Conservation (phyloP, 352 stramenopile genomes). For the Halophytophthora polymorphica region DNA sequence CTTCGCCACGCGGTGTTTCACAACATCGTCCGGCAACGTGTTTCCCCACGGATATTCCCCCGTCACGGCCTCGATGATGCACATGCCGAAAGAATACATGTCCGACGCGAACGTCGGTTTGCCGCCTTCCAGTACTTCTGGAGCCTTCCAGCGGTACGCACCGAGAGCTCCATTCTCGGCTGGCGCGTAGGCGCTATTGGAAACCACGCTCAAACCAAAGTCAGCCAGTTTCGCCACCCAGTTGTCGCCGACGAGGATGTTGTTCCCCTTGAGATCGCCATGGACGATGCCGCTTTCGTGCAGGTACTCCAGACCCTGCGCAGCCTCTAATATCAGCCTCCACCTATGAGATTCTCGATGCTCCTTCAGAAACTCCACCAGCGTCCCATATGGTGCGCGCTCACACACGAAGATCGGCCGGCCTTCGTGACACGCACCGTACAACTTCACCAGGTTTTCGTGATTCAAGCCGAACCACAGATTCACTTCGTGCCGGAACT, state of each 20-base stretch:
- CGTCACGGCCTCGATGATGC: slow-evolving; percentile 18
- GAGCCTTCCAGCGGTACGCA: slow-evolving; percentile 12
- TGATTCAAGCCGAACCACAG: slow-evolving; percentile 17
- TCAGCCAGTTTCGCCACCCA: slow-evolving; percentile 17
- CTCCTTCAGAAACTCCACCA: slow-evolving; percentile 3
- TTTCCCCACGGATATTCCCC: slow-evolving; percentile 9
- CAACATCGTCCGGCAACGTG: not conserved
- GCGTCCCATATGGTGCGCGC: not conserved
- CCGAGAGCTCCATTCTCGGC: not conserved
- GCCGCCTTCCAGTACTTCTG: slow-evolving; percentile 3
- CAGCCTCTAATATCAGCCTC: slow-evolving; percentile 6
- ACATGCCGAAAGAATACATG: slow-evolving; percentile 24
- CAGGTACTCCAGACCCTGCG: slow-evolving; percentile 41
- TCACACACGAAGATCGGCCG: slow-evolving; percentile 14
- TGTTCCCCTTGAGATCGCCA: slow-evolving; percentile 72
- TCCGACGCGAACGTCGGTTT: slow-evolving; percentile 11
- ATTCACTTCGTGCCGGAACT: slow-evolving; percentile 15
- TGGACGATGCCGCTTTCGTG: slow-evolving; percentile 48
- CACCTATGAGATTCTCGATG: not conserved
- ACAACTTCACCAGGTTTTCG: slow-evolving; percentile 18
- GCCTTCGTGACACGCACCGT: slow-evolving; percentile 19
- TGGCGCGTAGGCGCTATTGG: not conserved
- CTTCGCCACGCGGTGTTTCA: slow-evolving; percentile 5
- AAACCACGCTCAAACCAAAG: slow-evolving; percentile 20
- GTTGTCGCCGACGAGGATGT: slow-evolving; percentile 57